These are phyloP conservation scores for Ustilago vetiveriae DNA, from an alignment of 1,284 basidiomycete genomes.

Conservation along the genomic window DNA sequence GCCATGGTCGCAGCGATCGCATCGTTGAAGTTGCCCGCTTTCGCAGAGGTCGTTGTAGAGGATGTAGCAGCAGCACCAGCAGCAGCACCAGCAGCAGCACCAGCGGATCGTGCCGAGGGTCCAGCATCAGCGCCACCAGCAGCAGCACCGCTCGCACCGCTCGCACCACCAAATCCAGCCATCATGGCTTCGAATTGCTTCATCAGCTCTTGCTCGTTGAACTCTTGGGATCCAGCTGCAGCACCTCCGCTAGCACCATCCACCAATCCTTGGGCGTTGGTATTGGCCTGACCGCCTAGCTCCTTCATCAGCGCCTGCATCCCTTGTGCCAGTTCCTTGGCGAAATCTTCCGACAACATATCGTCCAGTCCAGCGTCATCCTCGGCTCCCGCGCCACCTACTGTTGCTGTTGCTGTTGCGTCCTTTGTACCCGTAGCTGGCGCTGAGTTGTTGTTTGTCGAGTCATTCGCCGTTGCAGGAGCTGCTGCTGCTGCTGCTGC, in stretches of 20 bases:
- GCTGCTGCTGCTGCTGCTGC: conserved; percentile 34
- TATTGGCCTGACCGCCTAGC: conserved; percentile 68
- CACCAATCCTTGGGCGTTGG: conserved; percentile 24
- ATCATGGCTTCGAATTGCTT: conserved; percentile 65
- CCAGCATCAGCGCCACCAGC: conserved; percentile 8
- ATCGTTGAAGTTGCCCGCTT: conserved; percentile 75
- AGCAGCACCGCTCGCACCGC: conserved; percentile 8
- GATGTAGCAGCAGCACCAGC: conserved; percentile 1
- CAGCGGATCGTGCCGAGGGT: conserved; percentile 4
- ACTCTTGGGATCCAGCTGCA: conserved; percentile 7
- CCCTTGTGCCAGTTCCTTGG: conserved; percentile 77
- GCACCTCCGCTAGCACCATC: conserved; percentile 12
- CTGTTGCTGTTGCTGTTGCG: background rate
- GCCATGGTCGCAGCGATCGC: conserved; percentile 82
- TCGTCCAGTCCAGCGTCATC: conserved; percentile 53
- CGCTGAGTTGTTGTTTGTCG: conserved; percentile 58
- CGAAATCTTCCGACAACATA: conserved; percentile 71
- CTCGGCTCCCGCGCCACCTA: background rate
- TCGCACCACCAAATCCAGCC: conserved; percentile 46
- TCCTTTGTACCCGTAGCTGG: conserved; percentile 2
- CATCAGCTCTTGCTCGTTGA: conserved; percentile 64
- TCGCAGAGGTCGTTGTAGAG: conserved; percentile 11
- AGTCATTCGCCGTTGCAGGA: conserved; percentile 10
- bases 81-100: conserved; percentile 3
- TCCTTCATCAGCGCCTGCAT: conserved; percentile 87